phyloP scores from a whole-genome alignment of 208 protist genomes.

The Angomonas deanei region DNA sequence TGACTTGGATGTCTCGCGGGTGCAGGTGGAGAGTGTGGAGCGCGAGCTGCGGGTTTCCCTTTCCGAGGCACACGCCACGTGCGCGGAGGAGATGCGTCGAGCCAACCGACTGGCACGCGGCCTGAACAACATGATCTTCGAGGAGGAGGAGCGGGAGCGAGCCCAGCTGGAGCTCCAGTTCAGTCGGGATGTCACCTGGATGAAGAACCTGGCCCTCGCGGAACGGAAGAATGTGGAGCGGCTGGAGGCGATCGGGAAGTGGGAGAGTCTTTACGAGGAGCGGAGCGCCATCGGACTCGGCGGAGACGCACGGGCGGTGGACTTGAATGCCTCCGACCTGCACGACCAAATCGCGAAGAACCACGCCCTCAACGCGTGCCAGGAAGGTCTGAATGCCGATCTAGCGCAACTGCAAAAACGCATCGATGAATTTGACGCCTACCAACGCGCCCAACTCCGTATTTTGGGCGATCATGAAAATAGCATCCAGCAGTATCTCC shows the following conservation, averaged over 20 bases:
- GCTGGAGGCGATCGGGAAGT: conserved; percentile 16
- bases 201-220: conserved; percentile 24
- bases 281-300: conserved; percentile 12
- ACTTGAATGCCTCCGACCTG: conserved; percentile 6
- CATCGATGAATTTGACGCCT: conserved; percentile 17
- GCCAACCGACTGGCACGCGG: neutral
- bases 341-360: conserved; percentile 16
- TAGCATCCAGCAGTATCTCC: conserved; percentile 23
- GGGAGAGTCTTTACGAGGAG: conserved; percentile 33
- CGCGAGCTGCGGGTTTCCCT: conserved; percentile 3
- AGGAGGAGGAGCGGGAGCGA: conserved; percentile 36
- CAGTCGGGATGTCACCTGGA: conserved; percentile 15
- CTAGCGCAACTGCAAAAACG: conserved; percentile 28
- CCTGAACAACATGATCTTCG: conserved; percentile 8
- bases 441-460: conserved; percentile 10
- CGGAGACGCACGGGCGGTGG: neutral
- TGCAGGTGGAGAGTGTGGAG: neutral
- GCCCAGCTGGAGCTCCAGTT: conserved; percentile 35
- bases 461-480: conserved; percentile 25
- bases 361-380: conserved; percentile 20
- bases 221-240: conserved; percentile 24
- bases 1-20: neutral
- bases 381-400: conserved; percentile 31
- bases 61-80: neutral
- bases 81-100: conserved; percentile 1